Evolutionary conservation across 352 stramenopile genomes (phyloP).

Genomic region (Blastocystis sp.): DNA sequence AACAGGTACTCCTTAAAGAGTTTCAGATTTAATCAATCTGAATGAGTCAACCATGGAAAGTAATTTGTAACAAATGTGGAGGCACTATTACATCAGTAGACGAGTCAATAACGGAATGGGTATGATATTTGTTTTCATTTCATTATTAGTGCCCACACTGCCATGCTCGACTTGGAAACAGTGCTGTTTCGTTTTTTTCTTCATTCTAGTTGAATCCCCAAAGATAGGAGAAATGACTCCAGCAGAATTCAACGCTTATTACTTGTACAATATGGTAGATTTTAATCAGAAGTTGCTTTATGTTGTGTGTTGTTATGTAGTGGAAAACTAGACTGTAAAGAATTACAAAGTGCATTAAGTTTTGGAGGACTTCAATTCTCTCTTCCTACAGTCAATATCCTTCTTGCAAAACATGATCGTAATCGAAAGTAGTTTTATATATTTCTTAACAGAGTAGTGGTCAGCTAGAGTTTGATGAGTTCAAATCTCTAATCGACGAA

Average conservation of each 20-base stretch:
- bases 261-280: constrained; percentile 47
- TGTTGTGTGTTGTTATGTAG: not conserved
- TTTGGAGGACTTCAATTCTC: constrained; percentile 48
- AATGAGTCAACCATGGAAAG: constrained; percentile 40
- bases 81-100: constrained; percentile 15
- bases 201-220: not conserved
- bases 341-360: constrained; percentile 45
- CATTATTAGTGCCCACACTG: constrained; percentile 39
- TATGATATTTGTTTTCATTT: not conserved
- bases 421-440: constrained; percentile 22
- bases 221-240: not conserved
- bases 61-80: not conserved
- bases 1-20: too few relatives aligned
- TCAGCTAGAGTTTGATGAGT: constrained; percentile 48
- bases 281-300: constrained; percentile 24
- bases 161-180: not conserved
- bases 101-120: not conserved
- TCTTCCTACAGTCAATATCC: constrained; percentile 53
- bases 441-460: not conserved
- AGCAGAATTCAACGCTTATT: constrained; percentile 29
- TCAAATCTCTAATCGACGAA: constrained; percentile 40
- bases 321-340: constrained; percentile 36
- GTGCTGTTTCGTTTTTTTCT: not conserved
- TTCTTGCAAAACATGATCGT: constrained; percentile 33
- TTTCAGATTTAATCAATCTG: not conserved